phyloP scores from a whole-genome alignment of 495 filamentous ascomycete species.

The Aspergillus steynii region DNA sequence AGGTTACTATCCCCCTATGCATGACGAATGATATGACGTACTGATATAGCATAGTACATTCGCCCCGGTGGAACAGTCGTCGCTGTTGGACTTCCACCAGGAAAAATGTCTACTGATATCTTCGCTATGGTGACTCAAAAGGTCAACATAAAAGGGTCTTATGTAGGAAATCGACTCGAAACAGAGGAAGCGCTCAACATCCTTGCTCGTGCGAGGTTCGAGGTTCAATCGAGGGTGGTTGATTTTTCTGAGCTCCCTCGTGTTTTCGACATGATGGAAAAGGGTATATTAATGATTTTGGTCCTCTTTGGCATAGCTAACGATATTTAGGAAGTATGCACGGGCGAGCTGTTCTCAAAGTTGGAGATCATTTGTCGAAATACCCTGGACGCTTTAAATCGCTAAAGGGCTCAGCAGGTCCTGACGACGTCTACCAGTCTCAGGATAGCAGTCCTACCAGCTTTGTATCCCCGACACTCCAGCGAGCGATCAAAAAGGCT shows the following conservation, averaged over 20 bases:
- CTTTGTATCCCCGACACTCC: background rate
- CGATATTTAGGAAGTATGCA: constrained; percentile 2
- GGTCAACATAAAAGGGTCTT: constrained; percentile 13
- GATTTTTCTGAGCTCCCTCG: constrained; percentile 8
- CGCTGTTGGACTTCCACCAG: constrained; percentile 8
- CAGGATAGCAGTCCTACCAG: no score
- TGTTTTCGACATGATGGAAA: constrained; percentile 9
- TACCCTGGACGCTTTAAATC: background rate
- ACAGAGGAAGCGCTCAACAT: constrained; percentile 14
- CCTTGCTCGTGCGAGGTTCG: background rate
- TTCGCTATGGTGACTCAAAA: constrained; percentile 11
- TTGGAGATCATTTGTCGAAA: background rate
- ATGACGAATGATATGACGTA: background rate
- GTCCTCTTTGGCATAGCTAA: background rate
- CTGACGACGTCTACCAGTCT: no score
- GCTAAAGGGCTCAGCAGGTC: no score
- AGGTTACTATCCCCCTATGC: background rate
- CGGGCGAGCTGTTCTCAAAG: constrained; percentile 10
- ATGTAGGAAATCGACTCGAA: constrained; percentile 13
- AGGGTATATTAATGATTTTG: background rate
- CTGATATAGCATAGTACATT: constrained; percentile 6
- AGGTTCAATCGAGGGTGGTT: constrained; percentile 6
- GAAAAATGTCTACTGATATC: constrained; percentile 5
- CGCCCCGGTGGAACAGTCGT: constrained; percentile 13
- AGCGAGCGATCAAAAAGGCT: constrained; percentile 9